Base-by-base conservation (phyloP, 257 asterid species). In the Solanum raphanifolium region DNA sequence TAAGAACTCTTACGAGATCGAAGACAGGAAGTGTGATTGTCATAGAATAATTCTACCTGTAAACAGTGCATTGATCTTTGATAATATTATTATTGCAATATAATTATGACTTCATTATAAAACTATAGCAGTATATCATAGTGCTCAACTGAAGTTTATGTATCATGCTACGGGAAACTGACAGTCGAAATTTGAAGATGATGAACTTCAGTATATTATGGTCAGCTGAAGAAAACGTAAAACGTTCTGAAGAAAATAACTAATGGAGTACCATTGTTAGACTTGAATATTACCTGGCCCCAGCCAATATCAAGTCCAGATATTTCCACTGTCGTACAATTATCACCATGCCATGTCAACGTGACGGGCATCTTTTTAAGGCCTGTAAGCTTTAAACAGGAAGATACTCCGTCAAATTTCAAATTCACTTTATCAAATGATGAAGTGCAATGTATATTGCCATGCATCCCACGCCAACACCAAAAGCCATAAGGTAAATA, bases 241-340 rank as follows among this genome's bases (percentile, higher is more conserved):
- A 58, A 85, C 66, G 4, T 79, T 79, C 52, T 21, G 34, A 60
- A 74, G 76, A 68, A 29, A 31, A 74, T 6, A 25, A 12, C 41
- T 15, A 16, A 0, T 20, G 25, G 5, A 55, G 25, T 23, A 25
- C 58, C 16, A 36, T 13, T 29, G 23, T 69, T 52, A 66, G 31
- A 85, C 48, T 86, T 36, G 68, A 85, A 23, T 86, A 89, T 91
- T 95, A 97, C 99, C 99, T 94, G 98, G 82, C 99, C 99, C 99
- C 99, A 97, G 35, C 99, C 99, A 87, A 97, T 89, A 91, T 97
- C 99, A 87, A 97, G 98, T 58, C 99, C 99, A 34, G 99, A 95
- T 86, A 97, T 83, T 90, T 95, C 99, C 46, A 95, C 99, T 3
- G 89, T 88, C 12, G 92, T 87, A 91, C 92, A 92, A 86, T 88